Base-by-base conservation (phyloP, 2,329 filamentous ascomycete species). In the Pseudocercospora fuligena region DNA sequence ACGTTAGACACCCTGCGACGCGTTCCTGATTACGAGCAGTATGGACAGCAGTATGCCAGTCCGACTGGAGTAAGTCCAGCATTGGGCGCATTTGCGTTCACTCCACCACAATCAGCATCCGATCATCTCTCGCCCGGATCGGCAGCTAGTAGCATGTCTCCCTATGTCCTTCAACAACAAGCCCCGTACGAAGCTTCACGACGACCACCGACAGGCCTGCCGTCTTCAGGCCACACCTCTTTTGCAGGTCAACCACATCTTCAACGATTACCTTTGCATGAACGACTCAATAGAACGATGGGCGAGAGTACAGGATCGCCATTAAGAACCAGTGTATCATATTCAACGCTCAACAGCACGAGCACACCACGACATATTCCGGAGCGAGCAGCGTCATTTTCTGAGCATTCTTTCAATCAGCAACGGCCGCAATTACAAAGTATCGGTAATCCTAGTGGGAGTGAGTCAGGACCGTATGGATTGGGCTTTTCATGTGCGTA, bases 1-100 rank as follows among this genome's bases (percentile, higher is more conserved):
- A 88, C 91, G 80, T 84, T 92, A 25, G 90, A 92, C 72, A 86
- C 85, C 0, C 85, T 91, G 68, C 84, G 90, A 67, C 85, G 89
- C 71, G 80, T 84, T 29, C 87, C 89, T 7, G 84, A 85, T 11
- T 87, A 88, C n/a, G 86, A 89, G 23, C 88, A 90, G 73, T 87
- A 88, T 21, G 86, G 87, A 21, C 88, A 90, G 73, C 82, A 90
- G 71, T 91, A 90, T 65, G 63, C 69, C 14, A 75, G 70, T 11
- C 86, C 89, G 0, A 87, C 88, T 0, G 88, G 87, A 11, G 83
- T 92, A 27, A 91, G 86, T 69, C 88, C 90, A 27, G 87, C 87
- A 0, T 90, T 92, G 78, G 87, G 88, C 9, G 84, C 84, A 69
- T 88, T 92, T 71, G 87, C 87, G 1, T 92, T 92, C 74, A 86